phyloP scores from a whole-genome alignment of 1,284 basidiomycete species.

The Ganoderma lingzhi region DNA sequence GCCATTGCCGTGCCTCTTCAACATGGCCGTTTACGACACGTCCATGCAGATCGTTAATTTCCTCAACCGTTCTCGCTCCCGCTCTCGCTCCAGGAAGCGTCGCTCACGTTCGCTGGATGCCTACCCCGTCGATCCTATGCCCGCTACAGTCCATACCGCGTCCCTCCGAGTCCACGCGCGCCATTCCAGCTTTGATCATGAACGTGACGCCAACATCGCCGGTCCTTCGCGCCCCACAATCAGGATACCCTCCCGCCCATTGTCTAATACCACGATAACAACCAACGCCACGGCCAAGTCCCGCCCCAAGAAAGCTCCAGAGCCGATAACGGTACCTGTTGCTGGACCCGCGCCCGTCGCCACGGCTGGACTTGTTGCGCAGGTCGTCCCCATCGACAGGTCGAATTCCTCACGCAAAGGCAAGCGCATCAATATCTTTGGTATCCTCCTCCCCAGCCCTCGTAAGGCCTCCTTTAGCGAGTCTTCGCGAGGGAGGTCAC shows the following conservation, averaged over 20 bases:
- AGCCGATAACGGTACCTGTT: slow-evolving; percentile 22
- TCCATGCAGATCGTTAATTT: slow-evolving; percentile 44
- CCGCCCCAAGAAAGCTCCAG: slow-evolving; percentile 28
- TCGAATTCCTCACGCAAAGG: slow-evolving; percentile 35
- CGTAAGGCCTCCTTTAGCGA: slow-evolving; percentile 38
- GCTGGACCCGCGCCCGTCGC: slow-evolving; percentile 24
- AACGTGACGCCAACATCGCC: slow-evolving; percentile 36
- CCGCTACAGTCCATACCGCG: slow-evolving; percentile 32
- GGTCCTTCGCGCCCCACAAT: slow-evolving; percentile 53
- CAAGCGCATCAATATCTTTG: slow-evolving; percentile 42
- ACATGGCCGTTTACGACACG: slow-evolving; percentile 26
- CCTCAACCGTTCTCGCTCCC: slow-evolving; percentile 45
- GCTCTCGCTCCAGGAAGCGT: slow-evolving; percentile 43
- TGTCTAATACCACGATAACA: slow-evolving; percentile 68
- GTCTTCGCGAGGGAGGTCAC: slow-evolving; percentile 32
- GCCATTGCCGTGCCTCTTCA: slow-evolving; percentile 28
- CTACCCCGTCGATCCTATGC: slow-evolving; percentile 35
- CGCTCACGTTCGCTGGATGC: slow-evolving; percentile 44
- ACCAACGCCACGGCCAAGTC: slow-evolving; percentile 67
- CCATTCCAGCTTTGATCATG: slow-evolving; percentile 37
- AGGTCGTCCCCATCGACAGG: slow-evolving; percentile 31
- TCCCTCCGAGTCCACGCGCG: slow-evolving; percentile 36
- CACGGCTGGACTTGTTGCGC: slow-evolving; percentile 30
- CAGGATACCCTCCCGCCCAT: slow-evolving; percentile 63
- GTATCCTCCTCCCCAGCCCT: slow-evolving; percentile 39